phyloP scores from a whole-genome alignment of 192 early-diverging fungal genomes.

The Pilaira anomala region DNA sequence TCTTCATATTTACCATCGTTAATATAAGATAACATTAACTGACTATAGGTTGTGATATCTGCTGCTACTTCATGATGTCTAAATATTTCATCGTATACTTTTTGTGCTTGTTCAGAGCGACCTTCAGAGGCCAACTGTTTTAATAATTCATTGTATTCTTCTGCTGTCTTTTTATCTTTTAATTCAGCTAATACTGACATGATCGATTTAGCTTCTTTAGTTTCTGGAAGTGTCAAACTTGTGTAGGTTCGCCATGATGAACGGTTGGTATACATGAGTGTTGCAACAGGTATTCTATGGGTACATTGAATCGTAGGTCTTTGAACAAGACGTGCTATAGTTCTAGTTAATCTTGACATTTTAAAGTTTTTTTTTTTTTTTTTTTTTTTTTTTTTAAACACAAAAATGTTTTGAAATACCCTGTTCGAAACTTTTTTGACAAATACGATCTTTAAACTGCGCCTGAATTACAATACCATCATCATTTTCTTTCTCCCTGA shows the following conservation, averaged over 20 bases:
- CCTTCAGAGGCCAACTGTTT: slow-evolving; percentile 4
- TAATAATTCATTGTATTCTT: slow-evolving; percentile 5
- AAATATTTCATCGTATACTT: slow-evolving; percentile 11
- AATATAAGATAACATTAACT: slow-evolving; percentile 21
- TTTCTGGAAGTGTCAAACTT: not conserved
- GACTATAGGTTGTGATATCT: slow-evolving; percentile 7
- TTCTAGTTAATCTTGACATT: too few species aligned
- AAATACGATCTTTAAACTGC: too few species aligned
- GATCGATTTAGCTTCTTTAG: not conserved
- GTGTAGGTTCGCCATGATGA: too few species aligned
- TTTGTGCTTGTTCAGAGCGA: slow-evolving; percentile 9
- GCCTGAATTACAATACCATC: too few species aligned
- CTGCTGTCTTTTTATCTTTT: not conserved
- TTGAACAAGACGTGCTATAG: too few species aligned
- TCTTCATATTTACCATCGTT: slow-evolving; percentile 2
- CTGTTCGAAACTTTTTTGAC: too few species aligned
- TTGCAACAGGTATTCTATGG: too few species aligned
- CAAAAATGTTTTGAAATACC: too few species aligned
- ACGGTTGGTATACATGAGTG: too few species aligned
- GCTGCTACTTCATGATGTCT: not conserved
- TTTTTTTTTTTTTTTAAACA: too few species aligned
- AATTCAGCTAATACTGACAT: not conserved
- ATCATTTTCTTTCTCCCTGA: not conserved
- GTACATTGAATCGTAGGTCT: too few species aligned
- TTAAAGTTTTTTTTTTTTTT: too few species aligned